A percentile compares a stretch with the other conserved stretches of the same genome.
Conservation (phyloP, 805 yeast genomes). For the Tetrapisispora taiwanensis region DNA sequence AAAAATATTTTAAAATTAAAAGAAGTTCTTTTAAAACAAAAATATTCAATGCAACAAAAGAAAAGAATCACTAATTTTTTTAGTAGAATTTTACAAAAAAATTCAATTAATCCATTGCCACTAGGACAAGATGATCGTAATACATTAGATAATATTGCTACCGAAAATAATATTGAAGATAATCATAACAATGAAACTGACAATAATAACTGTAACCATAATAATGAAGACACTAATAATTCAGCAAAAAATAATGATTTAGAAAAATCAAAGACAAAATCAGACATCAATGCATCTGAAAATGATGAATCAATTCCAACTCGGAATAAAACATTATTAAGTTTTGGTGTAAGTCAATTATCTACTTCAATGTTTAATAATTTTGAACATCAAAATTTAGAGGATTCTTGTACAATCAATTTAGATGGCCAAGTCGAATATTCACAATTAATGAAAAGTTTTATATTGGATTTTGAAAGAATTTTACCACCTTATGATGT, state of each 20-base stretch:
- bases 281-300: neutral
- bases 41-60: slow-evolving; percentile 15
- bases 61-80: slow-evolving; percentile 21
- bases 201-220: neutral
- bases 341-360: slow-evolving; percentile 1
- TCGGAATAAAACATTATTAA: neutral
- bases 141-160: no score
- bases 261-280: no score
- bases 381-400: slow-evolving; percentile 17
- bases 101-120: neutral
- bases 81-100: slow-evolving; percentile 19
- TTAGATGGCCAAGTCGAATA: slow-evolving; percentile 13
- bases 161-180: neutral
- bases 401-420: slow-evolving; percentile 19
- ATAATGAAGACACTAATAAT: neutral
- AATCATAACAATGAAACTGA: neutral
- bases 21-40: slow-evolving; percentile 17
- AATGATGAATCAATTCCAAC: neutral
- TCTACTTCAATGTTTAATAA: slow-evolving; percentile 2
- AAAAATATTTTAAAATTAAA: slow-evolving; percentile 13
- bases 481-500: slow-evolving; percentile 20
- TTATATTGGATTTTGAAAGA: slow-evolving; percentile 16
- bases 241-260: neutral
- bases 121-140: no score
- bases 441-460: slow-evolving; percentile 17